Base-by-base conservation (phyloP, 495 filamentous ascomycete species). In the Entonaema liquescens region DNA sequence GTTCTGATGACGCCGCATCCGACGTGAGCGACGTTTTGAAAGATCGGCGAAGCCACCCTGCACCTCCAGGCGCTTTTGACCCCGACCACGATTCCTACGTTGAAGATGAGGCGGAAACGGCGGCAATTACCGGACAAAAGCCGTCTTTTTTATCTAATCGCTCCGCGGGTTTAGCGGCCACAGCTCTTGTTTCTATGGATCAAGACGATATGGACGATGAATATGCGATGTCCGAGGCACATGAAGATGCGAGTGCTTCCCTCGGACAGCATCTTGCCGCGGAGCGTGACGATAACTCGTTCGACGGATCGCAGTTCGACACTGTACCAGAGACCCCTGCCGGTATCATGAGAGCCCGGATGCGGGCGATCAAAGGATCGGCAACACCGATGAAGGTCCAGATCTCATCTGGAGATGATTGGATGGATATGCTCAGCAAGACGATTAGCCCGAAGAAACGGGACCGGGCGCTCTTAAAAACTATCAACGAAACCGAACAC, bases 81-180 rank as follows among this genome's bases (percentile, higher is more conserved):
- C 31, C 44, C 11, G 83, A 84, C 23, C 75, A 87, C 56, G 82
- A 83, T 65, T 80, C 82, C 47, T 83, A 85, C 15, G 83, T 87
- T 33, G 74, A 70, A 64, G 87, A 89, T 47, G 86, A 83, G 47
- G 76, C 76, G 38, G 72, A 77, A 56, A 72, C 65, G 62, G 55
- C 73, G 53, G 76, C 77, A 64, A 66, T 63, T 50, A 73, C 72
- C 68, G 11, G 38, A 9, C 77, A 82, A 52, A 87, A 79, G 79
- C 85, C 90, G 85, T 92, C 91, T 94, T 93, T 95, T 93, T 93
- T 92, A 89, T 92, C 89, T 86, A 89, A 91, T 81, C 88, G 90
- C 88, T 91, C 90, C 88, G 90, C 89, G 87, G 92, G 89, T 88
- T 91, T 91, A 79, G 84, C 88, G 81, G 87, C 85, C 85, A 87